Percentiles rank a stretch among this genome's conserved stretches.
phyloP scores from a whole-genome alignment of 768 basidiomycete species.

The Crepidotus variabilis region DNA sequence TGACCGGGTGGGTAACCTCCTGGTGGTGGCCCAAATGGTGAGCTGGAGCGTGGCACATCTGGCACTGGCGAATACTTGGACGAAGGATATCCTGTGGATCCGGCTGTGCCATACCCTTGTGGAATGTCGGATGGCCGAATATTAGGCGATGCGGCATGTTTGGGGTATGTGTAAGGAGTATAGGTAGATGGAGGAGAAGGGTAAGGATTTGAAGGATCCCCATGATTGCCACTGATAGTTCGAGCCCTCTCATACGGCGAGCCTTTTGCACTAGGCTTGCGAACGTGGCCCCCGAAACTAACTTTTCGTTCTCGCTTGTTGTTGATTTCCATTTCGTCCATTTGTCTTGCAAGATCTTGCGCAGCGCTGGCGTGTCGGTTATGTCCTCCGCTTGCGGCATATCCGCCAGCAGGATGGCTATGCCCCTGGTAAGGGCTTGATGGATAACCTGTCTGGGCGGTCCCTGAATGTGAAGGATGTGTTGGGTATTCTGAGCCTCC shows the following conservation, averaged over 20 bases:
- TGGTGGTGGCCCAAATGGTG: slow-evolving; percentile 33
- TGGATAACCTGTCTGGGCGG: slow-evolving; percentile 18
- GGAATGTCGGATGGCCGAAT: slow-evolving; percentile 41
- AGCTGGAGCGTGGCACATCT: slow-evolving; percentile 29
- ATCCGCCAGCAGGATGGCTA: slow-evolving; percentile 13
- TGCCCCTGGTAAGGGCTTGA: slow-evolving; percentile 20
- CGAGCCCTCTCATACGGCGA: slow-evolving; percentile 31
- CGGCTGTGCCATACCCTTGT: slow-evolving; percentile 21
- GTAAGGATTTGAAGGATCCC: slow-evolving; percentile 26
- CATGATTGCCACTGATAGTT: slow-evolving; percentile 35
- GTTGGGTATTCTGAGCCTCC: slow-evolving; percentile 17
- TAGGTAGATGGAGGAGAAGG: slow-evolving; percentile 20
- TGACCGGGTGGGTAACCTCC: slow-evolving; percentile 56
- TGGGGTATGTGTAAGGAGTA: slow-evolving; percentile 10
- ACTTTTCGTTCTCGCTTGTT: slow-evolving; percentile 26
- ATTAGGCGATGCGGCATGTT: slow-evolving; percentile 42
- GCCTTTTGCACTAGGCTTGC: slow-evolving; percentile 42
- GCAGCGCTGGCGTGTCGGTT: slow-evolving; percentile 30
- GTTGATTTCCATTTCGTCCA: slow-evolving; percentile 38
- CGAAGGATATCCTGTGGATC: slow-evolving; percentile 26
- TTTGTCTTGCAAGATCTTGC: slow-evolving; percentile 36
- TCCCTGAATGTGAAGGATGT: slow-evolving; percentile 22
- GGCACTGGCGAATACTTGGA: slow-evolving; percentile 29
- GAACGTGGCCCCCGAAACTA: slow-evolving; percentile 31
- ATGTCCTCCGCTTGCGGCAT: slow-evolving; percentile 18